Evolutionary conservation across 192 early-diverging fungal genomes (phyloP), one percentile per base, ranked within the genome.

Genomic region (Entrophospora sp.): DNA sequence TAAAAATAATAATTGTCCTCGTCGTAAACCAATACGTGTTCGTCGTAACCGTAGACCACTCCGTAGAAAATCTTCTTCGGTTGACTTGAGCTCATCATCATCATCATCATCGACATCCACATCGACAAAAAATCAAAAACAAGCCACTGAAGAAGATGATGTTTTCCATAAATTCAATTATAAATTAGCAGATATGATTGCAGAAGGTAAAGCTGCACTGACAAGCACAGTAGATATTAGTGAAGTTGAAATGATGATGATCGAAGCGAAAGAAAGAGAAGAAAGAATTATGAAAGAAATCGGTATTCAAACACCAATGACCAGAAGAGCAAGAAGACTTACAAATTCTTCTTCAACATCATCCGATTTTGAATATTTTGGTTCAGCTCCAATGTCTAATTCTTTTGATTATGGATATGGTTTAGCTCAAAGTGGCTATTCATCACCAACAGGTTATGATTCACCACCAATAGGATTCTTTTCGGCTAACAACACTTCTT

Each of bases 111-210:
- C n/a, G n/a, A 7, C 30, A 16, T 16, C 7, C 3, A 12, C 20
- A n/a, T 52, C 53, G 24, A 5, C 34, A 34, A 48, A 18, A n/a
- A 5, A 9, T 5, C 7, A 7, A n/a, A 18, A 5, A 18, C 7
- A 57, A 32, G 24, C 20, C 12, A 28, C 24, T 3, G 53, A 57
- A 2, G 53, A 32, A 31, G 53, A 32, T 57, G 30, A 57, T 1
- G 20, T 52, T n/a, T 16, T 55, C 22, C 27, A 22, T 16, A 66
- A 66, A 55, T 13, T 66, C 1, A 66, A 66, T 18, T 20, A 30
- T n/a, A 66, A 66, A 55, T 31, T 66, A 18, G 10, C 31, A 25
- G 64, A 66, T 20, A 55, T 66, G 51, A 66, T 66, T 22, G 49
- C 51, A 20, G 25, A 55, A 55, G 64, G 64, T 12, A 53, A 27